Evolutionary conservation across 768 basidiomycete genomes (phyloP), one percentile per base, ranked within the genome.

Genomic region (Hysterangium stoloniferum): DNA sequence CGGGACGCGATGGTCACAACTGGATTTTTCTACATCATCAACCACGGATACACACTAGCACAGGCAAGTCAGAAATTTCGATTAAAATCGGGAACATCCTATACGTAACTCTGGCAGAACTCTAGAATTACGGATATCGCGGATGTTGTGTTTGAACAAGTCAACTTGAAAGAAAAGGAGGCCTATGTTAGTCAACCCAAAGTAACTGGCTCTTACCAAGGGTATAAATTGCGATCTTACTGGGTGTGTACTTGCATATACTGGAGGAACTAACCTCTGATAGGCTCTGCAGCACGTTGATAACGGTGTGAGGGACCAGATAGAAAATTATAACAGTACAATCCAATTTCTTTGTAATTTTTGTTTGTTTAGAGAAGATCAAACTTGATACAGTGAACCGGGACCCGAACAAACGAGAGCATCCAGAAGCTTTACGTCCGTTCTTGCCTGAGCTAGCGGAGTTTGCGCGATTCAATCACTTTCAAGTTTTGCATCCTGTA

Each of bases 321-420:
- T 82, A 15, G 82, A 84, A 57, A 68, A 75, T 45, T 84, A 84
- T 57, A 80, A 77, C 55, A 69, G 82, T 84, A 52, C 50, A 74
- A 56, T 51, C 7, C 19, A 11, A 32, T 6, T 37, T 13, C 11
- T 15, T 44, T n/a, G 2, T 29, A 1, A 3, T 20, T 25, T 13
- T 8, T 6, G 19, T 25, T 45, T 19, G 19, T 48, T 9, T 43
- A 3, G 32, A 6, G 28, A 6, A 22, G 13, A 7, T 45, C 13
- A 22, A 5, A 4, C 35, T 41, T 52, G 27, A 1, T 20, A 1
- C 38, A 82, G 80, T 80, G 49, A 72, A 80, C 53, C 69, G 72
- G 29, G 70, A 77, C 42, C 63, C 76, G 22, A 67, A 58, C 2
- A 74, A 70, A 49, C 70, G 70, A 2, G 56, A 59, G 20, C 80